A percentile compares a stretch with the other conserved stretches of the same genome.
Conservation (phyloP, 140 eudicot species). For the Cichorium intybus region DNA sequence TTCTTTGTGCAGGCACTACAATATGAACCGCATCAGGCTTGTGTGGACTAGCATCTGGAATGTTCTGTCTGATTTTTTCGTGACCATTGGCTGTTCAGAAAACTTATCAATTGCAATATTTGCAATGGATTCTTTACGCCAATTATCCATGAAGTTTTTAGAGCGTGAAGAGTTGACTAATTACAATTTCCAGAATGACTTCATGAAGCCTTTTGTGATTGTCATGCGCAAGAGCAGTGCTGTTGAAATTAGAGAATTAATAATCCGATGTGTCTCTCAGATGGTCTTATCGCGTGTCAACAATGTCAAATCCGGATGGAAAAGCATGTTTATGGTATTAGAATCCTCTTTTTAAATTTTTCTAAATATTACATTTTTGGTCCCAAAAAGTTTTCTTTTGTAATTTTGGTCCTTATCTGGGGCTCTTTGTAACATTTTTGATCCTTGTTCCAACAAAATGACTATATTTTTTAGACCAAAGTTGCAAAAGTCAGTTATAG, state of each 20-base stretch:
- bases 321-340: conserved; percentile 99
- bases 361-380: neutral
- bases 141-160: conserved; percentile 93
- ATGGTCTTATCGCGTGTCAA: conserved; percentile 97
- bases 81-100: conserved; percentile 91
- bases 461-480: too few species aligned
- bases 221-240: conserved; percentile 97
- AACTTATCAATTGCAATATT: conserved; percentile 95
- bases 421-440: neutral
- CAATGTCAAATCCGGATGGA: conserved; percentile 98
- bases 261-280: conserved; percentile 96
- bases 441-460: neutral
- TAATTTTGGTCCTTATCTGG: neutral
- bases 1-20: conserved; percentile 65
- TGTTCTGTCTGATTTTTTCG: conserved; percentile 88
- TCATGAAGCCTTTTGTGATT: conserved; percentile 97
- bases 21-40: conserved; percentile 98
- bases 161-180: conserved; percentile 98
- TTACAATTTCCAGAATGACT: conserved; percentile 96
- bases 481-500: too few species aligned
- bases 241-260: conserved; percentile 96
- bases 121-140: conserved; percentile 99
- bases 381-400: neutral
- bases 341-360: conserved; percentile 10
- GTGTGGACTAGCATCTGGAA: conserved; percentile 99